phyloP scores from a whole-genome alignment of 2,329 filamentous ascomycete genomes.

The Ophiostoma sp. region DNA sequence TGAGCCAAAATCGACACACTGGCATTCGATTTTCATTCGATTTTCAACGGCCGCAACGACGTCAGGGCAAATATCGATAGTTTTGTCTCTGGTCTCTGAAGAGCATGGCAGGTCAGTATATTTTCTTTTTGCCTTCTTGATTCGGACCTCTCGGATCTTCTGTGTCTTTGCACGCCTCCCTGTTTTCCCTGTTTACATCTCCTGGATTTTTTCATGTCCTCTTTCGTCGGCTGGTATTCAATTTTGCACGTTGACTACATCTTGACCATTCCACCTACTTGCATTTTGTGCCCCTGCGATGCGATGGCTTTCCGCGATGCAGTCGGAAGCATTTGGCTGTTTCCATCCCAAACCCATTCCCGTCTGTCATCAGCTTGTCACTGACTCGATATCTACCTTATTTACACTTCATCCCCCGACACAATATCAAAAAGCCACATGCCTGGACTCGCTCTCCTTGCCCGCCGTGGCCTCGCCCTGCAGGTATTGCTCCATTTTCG shows the following conservation, averaged over 20 bases:
- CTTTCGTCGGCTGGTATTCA: not conserved
- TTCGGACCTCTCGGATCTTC: not conserved
- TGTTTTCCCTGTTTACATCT: not conserved
- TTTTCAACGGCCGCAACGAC: not conserved
- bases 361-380: not conserved
- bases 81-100: not conserved
- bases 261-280: not conserved
- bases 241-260: no score
- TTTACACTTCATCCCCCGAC: not conserved
- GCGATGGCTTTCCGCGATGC: not conserved
- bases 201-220: not conserved
- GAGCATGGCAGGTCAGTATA: not conserved
- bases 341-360: not conserved
- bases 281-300: no score
- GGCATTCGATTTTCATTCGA: not conserved
- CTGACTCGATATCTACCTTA: not conserved
- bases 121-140: not conserved
- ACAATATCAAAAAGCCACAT: constrained; percentile 3
- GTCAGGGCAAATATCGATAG: not conserved
- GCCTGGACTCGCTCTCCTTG: not conserved
- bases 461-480: not conserved
- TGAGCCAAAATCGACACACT: not conserved
- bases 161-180: not conserved
- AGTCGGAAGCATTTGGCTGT: not conserved
- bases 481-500: not conserved